These are phyloP conservation scores for Articulospora tetracladia DNA, from an alignment of 495 filamentous ascomycete genomes.

Conservation along the genomic window DNA sequence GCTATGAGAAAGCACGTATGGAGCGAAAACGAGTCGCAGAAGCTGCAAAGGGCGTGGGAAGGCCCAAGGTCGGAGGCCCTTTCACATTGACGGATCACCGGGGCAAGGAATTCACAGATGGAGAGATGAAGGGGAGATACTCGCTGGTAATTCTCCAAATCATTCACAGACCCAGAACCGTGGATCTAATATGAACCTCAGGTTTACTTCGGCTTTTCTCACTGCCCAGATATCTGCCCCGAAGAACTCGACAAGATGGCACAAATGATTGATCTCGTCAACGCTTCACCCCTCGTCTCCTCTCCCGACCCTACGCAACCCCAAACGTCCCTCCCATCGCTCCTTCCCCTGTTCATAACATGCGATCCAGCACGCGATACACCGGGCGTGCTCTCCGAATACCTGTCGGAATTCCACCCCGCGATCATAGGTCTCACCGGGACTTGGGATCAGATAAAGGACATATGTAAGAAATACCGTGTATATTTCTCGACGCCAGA, in stretches of 20 bases:
- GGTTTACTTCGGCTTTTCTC: constrained; percentile 97
- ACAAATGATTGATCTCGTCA: constrained; percentile 80
- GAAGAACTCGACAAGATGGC: constrained; percentile 99
- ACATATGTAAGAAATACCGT: constrained; percentile 88
- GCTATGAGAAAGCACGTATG: constrained; percentile 83
- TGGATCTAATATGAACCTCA: background rate
- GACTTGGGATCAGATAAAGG: constrained; percentile 85
- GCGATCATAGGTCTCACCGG: constrained; percentile 86
- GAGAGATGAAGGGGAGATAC: constrained; percentile 83
- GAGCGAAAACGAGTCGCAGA: constrained; percentile 82
- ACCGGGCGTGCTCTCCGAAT: constrained; percentile 76
- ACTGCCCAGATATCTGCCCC: constrained; percentile 98
- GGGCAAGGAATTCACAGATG: constrained; percentile 68
- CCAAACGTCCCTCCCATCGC: constrained; percentile 35
- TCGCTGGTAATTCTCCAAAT: constrained; percentile 42
- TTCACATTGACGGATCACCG: constrained; percentile 81
- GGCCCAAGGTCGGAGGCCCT: constrained; percentile 85
- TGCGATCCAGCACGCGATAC: constrained; percentile 92
- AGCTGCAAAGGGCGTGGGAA: constrained; percentile 86
- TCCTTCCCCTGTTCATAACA: constrained; percentile 81
- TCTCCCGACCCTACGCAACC: constrained; percentile 80
- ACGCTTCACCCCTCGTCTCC: constrained; percentile 35
- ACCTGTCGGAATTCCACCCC: constrained; percentile 90
- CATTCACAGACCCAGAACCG: background rate
- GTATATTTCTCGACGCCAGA: constrained; percentile 95